Percentiles rank a stretch among this genome's conserved stretches.
Conservation (phyloP, 2,329 filamentous ascomycete genomes). For the Hymenotorrendiella dingleyae region DNA sequence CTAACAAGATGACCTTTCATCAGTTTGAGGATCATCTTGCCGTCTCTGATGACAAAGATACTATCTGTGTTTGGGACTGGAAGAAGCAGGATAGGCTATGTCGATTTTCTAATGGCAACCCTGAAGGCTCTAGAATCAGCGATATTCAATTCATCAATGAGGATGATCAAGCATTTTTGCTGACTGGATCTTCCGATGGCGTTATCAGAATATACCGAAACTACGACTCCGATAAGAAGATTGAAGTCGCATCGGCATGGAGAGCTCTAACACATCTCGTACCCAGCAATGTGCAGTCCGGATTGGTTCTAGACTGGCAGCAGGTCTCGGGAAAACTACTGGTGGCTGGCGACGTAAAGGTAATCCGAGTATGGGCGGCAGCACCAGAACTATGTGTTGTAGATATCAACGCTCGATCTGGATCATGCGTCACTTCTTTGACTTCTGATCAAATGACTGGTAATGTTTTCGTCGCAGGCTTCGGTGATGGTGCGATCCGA, state of each 20-base stretch:
- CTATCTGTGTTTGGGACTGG: constrained; percentile 91
- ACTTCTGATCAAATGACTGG: constrained; percentile 98
- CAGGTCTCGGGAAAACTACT: constrained; percentile 92
- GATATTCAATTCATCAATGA: constrained; percentile 98
- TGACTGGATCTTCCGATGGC: constrained; percentile 93
- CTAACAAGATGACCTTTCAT: constrained; percentile 90
- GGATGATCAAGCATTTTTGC: constrained; percentile 88
- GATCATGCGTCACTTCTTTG: constrained; percentile 90
- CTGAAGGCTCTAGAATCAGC: constrained; percentile 82
- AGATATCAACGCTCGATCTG: constrained; percentile 91
- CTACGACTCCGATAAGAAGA: constrained; percentile 71
- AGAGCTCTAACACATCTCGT: constrained; percentile 90
- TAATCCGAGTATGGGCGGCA: constrained; percentile 94
- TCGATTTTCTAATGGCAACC: constrained; percentile 92
- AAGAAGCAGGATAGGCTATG: constrained; percentile 67
- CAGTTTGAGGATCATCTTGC: constrained; percentile 96
- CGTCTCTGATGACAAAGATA: constrained; percentile 89
- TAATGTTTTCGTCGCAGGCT: constrained; percentile 91
- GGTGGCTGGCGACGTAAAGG: constrained; percentile 92
- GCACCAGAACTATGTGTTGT: constrained; percentile 86
- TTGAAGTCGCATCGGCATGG: constrained; percentile 86
- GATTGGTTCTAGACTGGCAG: constrained; percentile 97
- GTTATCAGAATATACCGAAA: constrained; percentile 90
- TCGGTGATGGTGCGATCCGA: constrained; percentile 88
- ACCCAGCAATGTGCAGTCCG: constrained; percentile 87